Evolutionary conservation across 164 flowering plant species (phyloP).

Genomic region (Cinnamomum micranthum): DNA sequence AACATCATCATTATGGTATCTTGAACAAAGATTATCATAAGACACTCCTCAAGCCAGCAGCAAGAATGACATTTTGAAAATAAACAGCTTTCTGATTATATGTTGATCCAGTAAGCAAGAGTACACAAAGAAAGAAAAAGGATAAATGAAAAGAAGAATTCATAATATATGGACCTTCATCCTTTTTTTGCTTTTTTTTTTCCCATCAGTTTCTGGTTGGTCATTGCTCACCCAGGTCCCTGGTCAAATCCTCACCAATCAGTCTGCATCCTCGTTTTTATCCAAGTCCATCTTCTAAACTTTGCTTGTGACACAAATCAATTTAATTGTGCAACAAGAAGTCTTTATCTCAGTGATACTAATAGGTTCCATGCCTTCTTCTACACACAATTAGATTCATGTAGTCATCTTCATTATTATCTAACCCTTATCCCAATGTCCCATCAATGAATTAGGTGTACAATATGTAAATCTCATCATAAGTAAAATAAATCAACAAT

Average conservation of each 20-base stretch:
- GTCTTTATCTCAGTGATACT: not conserved
- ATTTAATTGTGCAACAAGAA: not conserved
- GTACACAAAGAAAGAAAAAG: not conserved
- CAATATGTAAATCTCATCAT: too few relatives aligned
- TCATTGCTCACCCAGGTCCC: not conserved
- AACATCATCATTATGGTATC: not conserved
- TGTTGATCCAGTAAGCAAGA: not conserved
- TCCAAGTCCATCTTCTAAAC: constrained; percentile 2
- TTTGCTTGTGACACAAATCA: not conserved
- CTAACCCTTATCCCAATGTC: too few relatives aligned
- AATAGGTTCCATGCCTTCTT: not conserved
- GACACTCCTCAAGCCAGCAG: not conserved
- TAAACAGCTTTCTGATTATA: not conserved
- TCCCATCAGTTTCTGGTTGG: not conserved
- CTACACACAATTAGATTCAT: not conserved
- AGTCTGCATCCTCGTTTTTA: not conserved
- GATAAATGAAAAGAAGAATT: not conserved
- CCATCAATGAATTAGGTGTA: not conserved
- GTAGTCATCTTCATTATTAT: too few relatives aligned
- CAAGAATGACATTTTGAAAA: not conserved
- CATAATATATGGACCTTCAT: not conserved
- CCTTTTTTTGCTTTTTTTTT: not conserved
- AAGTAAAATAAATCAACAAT: not conserved
- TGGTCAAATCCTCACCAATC: not conserved
- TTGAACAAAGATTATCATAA: not conserved